Conservation (phyloP, 2,329 filamentous ascomycete species). For the Fusarium nodosum region DNA sequence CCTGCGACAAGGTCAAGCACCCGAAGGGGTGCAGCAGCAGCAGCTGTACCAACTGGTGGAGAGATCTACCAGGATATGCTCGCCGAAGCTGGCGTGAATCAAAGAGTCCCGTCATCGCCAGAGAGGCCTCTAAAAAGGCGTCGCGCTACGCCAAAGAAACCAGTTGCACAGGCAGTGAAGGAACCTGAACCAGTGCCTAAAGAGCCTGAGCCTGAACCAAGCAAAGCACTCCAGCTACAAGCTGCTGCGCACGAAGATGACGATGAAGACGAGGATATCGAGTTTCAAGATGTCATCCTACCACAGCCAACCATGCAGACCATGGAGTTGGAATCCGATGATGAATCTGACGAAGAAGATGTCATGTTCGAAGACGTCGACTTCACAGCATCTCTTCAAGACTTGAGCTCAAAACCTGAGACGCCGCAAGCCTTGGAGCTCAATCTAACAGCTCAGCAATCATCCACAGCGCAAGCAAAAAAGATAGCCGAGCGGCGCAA, state of each 20-base stretch:
- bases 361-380: conserved; percentile 65
- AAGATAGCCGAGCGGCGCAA: conserved; percentile 61
- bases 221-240: background rate
- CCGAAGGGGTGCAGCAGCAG: conserved; percentile 22
- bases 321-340: conserved; percentile 63
- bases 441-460: conserved; percentile 64
- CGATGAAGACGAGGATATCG: conserved; percentile 60
- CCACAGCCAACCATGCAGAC: conserved; percentile 66
- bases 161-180: background rate
- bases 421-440: conserved; percentile 61
- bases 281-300: conserved; percentile 65
- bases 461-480: conserved; percentile 51
- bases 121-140: conserved; percentile 60
- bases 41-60: conserved; percentile 47
- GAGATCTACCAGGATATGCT: conserved; percentile 65
- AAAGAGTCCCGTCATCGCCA: conserved; percentile 44
- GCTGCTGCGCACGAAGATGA: conserved; percentile 42
- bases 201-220: conserved; percentile 1
- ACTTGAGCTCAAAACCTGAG: conserved; percentile 43
- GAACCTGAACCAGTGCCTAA: background rate
- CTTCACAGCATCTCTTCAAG: conserved; percentile 53
- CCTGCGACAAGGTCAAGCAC: conserved; percentile 45
- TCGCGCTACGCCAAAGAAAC: conserved; percentile 44
- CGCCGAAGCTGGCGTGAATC: conserved; percentile 60
- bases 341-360: conserved; percentile 60